Base-by-base conservation (phyloP, 495 filamentous ascomycete genomes). In the Podospora fimiseda region DNA sequence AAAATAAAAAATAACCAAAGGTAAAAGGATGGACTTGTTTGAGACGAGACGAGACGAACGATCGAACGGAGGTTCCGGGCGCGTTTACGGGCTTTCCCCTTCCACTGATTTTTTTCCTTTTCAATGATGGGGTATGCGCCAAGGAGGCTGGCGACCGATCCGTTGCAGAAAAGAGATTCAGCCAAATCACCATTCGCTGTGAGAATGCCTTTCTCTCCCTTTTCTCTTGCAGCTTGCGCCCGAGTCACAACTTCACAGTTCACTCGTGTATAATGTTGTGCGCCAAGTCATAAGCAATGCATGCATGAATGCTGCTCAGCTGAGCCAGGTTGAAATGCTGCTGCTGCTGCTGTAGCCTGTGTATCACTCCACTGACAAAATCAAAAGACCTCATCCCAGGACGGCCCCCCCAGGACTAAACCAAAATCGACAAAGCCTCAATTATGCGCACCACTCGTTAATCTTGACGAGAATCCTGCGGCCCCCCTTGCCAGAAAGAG, bases 31-130 rank as follows among this genome's bases (percentile, higher is more conserved):
- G n/a, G n/a, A n/a, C n/a, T n/a, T n/a, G n/a, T n/a, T n/a, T n/a
- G n/a, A n/a, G n/a, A n/a, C n/a, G n/a, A n/a, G n/a, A 38, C 43
- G 33, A 39, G 43, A 47, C 51, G 33, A 53, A 53, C 51, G 45
- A 16, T 27, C 43, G 43, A 30, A 33, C 9, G 49, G 49, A 24
- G 40, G 4, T 7, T 51, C 38, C 38, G 13, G 39, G 37, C 11
- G 6, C 16, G 33, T 22, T 22, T 18, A 45, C 19, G 43, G 20
- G 44, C n/a, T 22, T 22, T 15, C 44, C 21, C 44, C 44, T 20
- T 23, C 22, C 16, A 47, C 22, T 20, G 20, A 23, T 33, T 13
- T 47, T n/a, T 20, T n/a, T 47, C 22, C n/a, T 41, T 41, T 5
- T 41, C 39, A 41, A 30, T 33, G 44, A 24, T 19, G 43, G 22